Evolutionary conservation across 225 moss, liverwort and hornwort genomes (phyloP).

Genomic region (Physcomitrellopsis africana): DNA sequence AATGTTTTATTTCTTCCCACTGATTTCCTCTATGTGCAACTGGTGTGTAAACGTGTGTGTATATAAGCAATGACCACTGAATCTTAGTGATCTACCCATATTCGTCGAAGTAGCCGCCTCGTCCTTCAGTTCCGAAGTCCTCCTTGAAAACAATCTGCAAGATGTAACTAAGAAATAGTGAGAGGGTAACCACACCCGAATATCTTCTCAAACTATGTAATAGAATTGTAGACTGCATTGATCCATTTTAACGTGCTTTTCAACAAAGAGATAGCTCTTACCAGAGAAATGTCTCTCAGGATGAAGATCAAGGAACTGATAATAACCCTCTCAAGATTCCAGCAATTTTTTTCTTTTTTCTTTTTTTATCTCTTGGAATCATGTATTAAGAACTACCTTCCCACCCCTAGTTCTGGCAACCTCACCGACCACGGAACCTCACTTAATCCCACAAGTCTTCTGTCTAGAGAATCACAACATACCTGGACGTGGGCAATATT

Average conservation of each 20-base stretch:
- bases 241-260: conserved; percentile 2
- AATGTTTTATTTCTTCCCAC: conserved; percentile 1
- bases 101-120: conserved; percentile 93
- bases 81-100: conserved; percentile 57
- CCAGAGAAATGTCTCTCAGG: background rate
- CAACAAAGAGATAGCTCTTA: background rate
- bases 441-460: background rate
- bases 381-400: background rate
- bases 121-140: conserved; percentile 87
- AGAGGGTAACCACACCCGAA: conserved; percentile 14
- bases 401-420: background rate
- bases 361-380: background rate
- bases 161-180: conserved; percentile 11
- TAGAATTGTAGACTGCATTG: background rate
- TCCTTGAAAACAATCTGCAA: conserved; percentile 87
- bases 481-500: conserved; percentile 76
- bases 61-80: background rate
- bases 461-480: background rate
- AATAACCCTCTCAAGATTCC: background rate
- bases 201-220: background rate
- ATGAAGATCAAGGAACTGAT: background rate
- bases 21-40: background rate
- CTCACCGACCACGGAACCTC: conserved; percentile 14
- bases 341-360: too few relatives aligned
- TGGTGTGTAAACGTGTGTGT: conserved; percentile 12